Conservation (phyloP, 257 asterid genomes). For the Craterostigma plantagineum region DNA sequence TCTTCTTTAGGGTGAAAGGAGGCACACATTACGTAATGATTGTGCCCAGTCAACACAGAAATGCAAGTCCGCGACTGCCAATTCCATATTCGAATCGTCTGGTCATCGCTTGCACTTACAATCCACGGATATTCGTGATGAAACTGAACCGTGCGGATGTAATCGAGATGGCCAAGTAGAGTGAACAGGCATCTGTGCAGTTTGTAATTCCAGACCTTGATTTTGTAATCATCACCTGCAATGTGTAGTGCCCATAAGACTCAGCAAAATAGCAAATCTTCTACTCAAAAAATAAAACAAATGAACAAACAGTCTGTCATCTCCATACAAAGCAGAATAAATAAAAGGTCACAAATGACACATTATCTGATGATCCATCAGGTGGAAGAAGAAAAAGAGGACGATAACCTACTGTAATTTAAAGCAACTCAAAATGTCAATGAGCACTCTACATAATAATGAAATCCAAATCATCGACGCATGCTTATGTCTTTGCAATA, state of each 20-base stretch:
- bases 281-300: not conserved
- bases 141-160: slow-evolving; percentile 87
- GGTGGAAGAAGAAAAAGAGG: no score
- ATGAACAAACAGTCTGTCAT: no score
- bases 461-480: no score
- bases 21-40: slow-evolving; percentile 96
- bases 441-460: no score
- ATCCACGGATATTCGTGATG: slow-evolving; percentile 99
- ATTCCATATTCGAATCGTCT: slow-evolving; percentile 95
- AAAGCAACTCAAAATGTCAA: no score
- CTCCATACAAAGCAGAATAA: no score
- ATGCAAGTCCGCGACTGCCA: slow-evolving; percentile 97
- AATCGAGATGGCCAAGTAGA: slow-evolving; percentile 95
- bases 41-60: slow-evolving; percentile 93
- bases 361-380: no score
- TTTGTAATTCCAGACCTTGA: slow-evolving; percentile 95
- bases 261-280: not conserved
- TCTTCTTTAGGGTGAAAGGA: slow-evolving; percentile 94
- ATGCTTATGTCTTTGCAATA: no score
- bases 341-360: no score
- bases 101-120: slow-evolving; percentile 95
- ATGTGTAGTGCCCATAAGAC: no score
- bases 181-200: slow-evolving; percentile 88
- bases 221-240: slow-evolving; percentile 97
- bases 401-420: no score